Evolutionary conservation across 345 rosid genomes (phyloP).

Genomic region (Salix brachista): DNA sequence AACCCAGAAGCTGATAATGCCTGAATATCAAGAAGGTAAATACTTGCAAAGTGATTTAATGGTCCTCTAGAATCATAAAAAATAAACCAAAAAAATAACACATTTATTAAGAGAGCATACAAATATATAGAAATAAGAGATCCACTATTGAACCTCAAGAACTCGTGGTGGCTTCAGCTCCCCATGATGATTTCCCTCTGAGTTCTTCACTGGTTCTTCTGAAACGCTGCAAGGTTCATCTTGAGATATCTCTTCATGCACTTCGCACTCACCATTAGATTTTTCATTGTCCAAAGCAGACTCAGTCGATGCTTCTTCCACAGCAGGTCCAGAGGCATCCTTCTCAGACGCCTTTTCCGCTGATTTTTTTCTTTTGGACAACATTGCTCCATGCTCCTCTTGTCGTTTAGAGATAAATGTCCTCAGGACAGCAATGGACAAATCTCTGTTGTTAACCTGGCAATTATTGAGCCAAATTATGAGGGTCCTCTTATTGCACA

Average conservation of each 20-base stretch:
- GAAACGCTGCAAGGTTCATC: slow-evolving; percentile 38
- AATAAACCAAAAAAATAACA: not conserved
- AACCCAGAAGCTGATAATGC: slow-evolving; percentile 96
- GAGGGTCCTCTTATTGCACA: not conserved
- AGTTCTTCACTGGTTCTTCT: slow-evolving; percentile 42
- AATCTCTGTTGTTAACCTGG: slow-evolving; percentile 90
- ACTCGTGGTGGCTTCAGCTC: slow-evolving; percentile 82
- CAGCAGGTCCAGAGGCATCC: slow-evolving; percentile 29
- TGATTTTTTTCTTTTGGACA: slow-evolving; percentile 51
- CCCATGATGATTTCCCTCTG: slow-evolving; percentile 41
- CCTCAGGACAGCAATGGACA: slow-evolving; percentile 87
- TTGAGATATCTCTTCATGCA: slow-evolving; percentile 33
- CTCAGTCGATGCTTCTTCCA: slow-evolving; percentile 31
- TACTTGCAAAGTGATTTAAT: not conserved
- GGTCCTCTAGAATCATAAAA: not conserved
- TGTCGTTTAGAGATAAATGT: slow-evolving; percentile 58
- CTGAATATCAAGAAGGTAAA: slow-evolving; percentile 35
- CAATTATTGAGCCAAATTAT: slow-evolving; percentile 9
- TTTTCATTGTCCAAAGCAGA: slow-evolving; percentile 30
- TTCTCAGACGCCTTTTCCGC: slow-evolving; percentile 37
- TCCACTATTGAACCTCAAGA: slow-evolving; percentile 63
- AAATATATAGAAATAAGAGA: not conserved
- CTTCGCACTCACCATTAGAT: slow-evolving; percentile 40
- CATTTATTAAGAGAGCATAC: not conserved
- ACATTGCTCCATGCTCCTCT: slow-evolving; percentile 60